Conservation (phyloP, 2,329 filamentous ascomycete species). For the Orbilia quercus region DNA sequence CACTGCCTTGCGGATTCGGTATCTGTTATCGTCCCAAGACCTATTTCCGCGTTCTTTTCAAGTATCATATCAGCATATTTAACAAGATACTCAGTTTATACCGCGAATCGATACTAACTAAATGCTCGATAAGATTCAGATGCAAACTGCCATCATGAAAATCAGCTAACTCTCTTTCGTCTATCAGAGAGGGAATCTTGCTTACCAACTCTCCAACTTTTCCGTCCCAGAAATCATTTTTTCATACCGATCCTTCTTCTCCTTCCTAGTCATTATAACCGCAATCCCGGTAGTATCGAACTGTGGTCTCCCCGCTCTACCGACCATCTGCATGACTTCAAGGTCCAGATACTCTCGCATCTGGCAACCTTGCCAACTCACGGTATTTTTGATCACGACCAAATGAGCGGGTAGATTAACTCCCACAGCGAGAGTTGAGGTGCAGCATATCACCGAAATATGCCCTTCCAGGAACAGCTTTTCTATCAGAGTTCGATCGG, state of each 20-base stretch:
- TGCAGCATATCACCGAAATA: constrained; percentile 86
- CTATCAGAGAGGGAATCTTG: too few relatives aligned
- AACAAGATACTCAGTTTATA: neutral
- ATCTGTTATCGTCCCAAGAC: constrained; percentile 76
- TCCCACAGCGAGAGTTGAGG: constrained; percentile 83
- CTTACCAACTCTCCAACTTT: constrained; percentile 75
- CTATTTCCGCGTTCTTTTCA: constrained; percentile 78
- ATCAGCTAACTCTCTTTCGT: too few relatives aligned
- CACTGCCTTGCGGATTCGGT: constrained; percentile 75
- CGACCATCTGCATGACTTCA: constrained; percentile 91
- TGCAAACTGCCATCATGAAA: constrained; percentile 68
- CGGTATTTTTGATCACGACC: constrained; percentile 83
- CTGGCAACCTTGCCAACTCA: constrained; percentile 71
- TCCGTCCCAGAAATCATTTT: constrained; percentile 79
- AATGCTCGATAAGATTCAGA: constrained; percentile 80
- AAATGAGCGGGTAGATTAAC: constrained; percentile 86
- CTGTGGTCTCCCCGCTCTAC: constrained; percentile 83
- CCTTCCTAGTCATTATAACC: constrained; percentile 79
- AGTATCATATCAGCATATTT: constrained; percentile 11
- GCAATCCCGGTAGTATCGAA: constrained; percentile 81
- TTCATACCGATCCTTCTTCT: constrained; percentile 75
- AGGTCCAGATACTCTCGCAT: constrained; percentile 80
- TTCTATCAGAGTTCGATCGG: constrained; percentile 76
- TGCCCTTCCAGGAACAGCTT: constrained; percentile 75
- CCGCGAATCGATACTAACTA: constrained; percentile 63